Percentiles rank a stretch among this genome's conserved stretches.
Evolutionary conservation across 352 stramenopile genomes (phyloP).

Genomic region (Globisporangium cylindrosporum): DNA sequence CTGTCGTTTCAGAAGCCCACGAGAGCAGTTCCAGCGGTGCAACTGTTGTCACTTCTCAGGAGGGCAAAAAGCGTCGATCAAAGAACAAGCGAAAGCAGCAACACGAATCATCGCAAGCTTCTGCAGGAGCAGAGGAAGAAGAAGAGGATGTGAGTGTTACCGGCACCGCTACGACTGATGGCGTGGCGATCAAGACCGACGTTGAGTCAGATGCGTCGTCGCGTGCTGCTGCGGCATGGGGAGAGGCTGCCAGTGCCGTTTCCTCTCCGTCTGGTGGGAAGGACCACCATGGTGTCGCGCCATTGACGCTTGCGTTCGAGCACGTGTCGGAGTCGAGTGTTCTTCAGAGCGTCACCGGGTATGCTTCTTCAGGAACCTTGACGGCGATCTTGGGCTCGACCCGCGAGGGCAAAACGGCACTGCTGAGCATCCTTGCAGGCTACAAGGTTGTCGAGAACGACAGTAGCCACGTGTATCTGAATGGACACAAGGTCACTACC

Average conservation of each 20-base stretch:
- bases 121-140: not conserved
- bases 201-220: not conserved
- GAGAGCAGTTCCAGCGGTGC: not conserved
- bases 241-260: constrained; percentile 6
- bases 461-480: constrained; percentile 40
- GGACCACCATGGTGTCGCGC: not conserved
- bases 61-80: constrained; percentile 19
- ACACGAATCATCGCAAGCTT: not conserved
- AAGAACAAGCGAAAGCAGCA: constrained; percentile 23
- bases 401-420: constrained; percentile 75
- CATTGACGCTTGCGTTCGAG: constrained; percentile 23
- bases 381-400: constrained; percentile 41
- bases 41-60: constrained; percentile 4
- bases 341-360: constrained; percentile 54
- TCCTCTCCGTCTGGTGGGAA: not conserved
- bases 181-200: not conserved
- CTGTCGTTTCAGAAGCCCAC: not conserved
- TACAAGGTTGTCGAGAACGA: constrained; percentile 69
- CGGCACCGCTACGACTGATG: not conserved
- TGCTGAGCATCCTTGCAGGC: constrained; percentile 49
- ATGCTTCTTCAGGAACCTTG: constrained; percentile 32
- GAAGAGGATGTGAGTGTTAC: not conserved
- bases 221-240: constrained; percentile 11
- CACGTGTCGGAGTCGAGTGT: constrained; percentile 22
- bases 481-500: constrained; percentile 23